Evolutionary conservation across 495 filamentous ascomycete genomes (phyloP).

Genomic region (Rusavskia elegans): DNA sequence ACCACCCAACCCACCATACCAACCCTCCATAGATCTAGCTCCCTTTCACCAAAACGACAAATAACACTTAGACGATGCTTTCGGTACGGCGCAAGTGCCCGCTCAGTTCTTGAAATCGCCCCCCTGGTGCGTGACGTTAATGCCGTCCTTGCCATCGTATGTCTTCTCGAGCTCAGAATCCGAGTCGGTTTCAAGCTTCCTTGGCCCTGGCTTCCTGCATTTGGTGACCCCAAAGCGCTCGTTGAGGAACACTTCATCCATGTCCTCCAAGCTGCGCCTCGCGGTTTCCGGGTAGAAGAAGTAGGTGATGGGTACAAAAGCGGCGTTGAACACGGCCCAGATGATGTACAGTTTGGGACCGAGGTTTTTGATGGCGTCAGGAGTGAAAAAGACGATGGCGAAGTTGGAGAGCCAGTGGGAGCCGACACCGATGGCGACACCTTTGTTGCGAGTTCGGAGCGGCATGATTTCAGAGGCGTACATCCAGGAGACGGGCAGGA

Average conservation of each 20-base stretch:
- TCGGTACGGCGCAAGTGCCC: no score
- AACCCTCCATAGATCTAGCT: no score
- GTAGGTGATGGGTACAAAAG: constrained; percentile 44
- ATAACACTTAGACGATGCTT: no score
- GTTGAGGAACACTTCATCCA: constrained; percentile 12
- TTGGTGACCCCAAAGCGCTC: constrained; percentile 10
- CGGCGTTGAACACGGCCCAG: constrained; percentile 20
- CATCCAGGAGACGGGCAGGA: constrained; percentile 46
- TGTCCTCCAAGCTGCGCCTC: constrained; percentile 16
- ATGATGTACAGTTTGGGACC: constrained; percentile 24
- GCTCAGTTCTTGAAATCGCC: no score
- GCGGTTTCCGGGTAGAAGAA: constrained; percentile 43
- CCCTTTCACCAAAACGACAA: no score
- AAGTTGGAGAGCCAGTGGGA: constrained; percentile 34
- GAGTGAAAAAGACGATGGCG: constrained; percentile 31
- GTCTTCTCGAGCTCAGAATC: no score
- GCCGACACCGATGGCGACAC: constrained; percentile 26
- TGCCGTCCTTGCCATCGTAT: no score
- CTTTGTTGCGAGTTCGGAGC: constrained; percentile 55
- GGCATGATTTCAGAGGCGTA: constrained; percentile 67
- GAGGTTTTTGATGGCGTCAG: constrained; percentile 23
- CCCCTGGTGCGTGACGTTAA: no score
- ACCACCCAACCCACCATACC: no score
- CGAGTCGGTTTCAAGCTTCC: no score
- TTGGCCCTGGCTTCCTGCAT: constrained; percentile 4